phyloP scores from a whole-genome alignment of 179 eudicot genomes.

The Corrigiola litoralis region DNA sequence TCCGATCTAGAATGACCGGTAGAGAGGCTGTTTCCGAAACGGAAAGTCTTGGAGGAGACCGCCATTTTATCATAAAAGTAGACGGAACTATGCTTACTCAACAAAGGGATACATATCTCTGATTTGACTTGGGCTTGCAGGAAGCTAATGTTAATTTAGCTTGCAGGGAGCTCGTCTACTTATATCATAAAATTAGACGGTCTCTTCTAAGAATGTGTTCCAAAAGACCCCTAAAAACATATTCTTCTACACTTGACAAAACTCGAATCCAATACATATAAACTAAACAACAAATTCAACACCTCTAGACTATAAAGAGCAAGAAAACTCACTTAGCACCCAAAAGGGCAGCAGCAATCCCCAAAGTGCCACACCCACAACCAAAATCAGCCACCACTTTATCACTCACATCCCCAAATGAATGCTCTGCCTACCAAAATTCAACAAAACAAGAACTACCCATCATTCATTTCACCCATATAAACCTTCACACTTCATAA shows the following conservation, averaged over 20 bases:
- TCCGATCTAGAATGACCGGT: too few species aligned
- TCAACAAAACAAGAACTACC: slow-evolving; percentile 10
- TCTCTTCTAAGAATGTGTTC: too few species aligned
- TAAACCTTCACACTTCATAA: neutral
- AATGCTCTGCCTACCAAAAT: slow-evolving; percentile 74
- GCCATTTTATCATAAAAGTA: too few species aligned
- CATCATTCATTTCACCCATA: slow-evolving; percentile 2
- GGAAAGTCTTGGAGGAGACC: too few species aligned
- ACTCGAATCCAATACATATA: neutral
- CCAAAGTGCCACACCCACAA: slow-evolving; percentile 96
- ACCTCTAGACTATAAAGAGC: neutral
- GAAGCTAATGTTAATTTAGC: too few species aligned
- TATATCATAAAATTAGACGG: too few species aligned
- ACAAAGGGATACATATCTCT: too few species aligned
- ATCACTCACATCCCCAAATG: slow-evolving; percentile 71
- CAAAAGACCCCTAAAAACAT: too few species aligned
- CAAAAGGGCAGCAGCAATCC: slow-evolving; percentile 85
- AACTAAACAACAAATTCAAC: neutral
- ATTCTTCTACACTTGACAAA: neutral
- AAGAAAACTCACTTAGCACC: slow-evolving; percentile 71
- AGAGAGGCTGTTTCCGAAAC: too few species aligned
- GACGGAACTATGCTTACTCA: too few species aligned
- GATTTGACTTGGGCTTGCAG: too few species aligned
- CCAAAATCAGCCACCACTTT: slow-evolving; percentile 97
- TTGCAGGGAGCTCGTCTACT: too few species aligned